These are phyloP conservation scores for Biscogniauxia sp. DNA, from an alignment of 2,329 filamentous ascomycete species.

Conservation along the genomic window DNA sequence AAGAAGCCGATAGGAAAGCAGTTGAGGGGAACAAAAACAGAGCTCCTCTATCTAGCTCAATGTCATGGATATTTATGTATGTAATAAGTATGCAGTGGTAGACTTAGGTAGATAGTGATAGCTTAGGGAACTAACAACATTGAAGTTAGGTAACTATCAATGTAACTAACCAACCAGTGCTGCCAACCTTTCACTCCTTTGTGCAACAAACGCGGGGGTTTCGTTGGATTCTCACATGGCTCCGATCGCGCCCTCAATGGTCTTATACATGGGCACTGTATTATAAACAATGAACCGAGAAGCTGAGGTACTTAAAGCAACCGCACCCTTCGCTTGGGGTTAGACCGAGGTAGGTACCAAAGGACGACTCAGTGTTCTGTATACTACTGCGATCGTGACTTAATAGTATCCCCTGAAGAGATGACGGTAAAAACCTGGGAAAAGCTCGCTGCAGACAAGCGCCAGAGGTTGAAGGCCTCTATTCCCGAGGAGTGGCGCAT, in stretches of 20 bases:
- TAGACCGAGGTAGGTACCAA: neutral
- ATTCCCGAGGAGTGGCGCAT: constrained; percentile 60
- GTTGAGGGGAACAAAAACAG: neutral
- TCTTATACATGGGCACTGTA: neutral
- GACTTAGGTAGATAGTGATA: neutral
- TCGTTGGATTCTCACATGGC: neutral
- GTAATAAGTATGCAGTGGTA: neutral
- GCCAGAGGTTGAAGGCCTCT: constrained; percentile 40
- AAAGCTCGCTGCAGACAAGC: constrained; percentile 41
- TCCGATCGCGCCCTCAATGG: neutral
- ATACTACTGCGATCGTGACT: neutral
- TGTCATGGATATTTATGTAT: neutral
- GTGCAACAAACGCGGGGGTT: too few species aligned
- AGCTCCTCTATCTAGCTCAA: neutral
- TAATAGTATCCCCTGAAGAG: neutral
- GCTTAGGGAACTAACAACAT: neutral
- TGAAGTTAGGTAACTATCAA: neutral
- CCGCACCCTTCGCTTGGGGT: neutral
- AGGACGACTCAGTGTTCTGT: neutral
- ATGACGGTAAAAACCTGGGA: constrained; percentile 38
- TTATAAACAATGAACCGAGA: neutral
- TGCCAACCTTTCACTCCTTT: neutral
- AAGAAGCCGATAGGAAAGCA: neutral
- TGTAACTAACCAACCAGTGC: neutral
- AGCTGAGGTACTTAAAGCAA: neutral